phyloP scores from a whole-genome alignment of 140 eudicot genomes.

The Erigeron philadelphicus region DNA sequence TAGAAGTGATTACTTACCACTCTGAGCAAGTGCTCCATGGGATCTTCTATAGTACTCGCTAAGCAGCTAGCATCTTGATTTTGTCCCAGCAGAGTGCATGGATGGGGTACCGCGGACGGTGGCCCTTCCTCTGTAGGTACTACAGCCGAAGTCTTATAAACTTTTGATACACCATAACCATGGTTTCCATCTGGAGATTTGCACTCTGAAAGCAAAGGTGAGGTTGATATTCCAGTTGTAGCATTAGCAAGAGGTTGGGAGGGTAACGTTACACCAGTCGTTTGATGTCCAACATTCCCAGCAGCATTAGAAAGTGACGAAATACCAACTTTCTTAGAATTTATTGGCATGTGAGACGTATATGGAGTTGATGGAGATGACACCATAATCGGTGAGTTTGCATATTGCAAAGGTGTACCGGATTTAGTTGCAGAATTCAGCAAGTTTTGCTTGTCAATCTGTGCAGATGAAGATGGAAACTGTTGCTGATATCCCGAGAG shows the following conservation, averaged over 20 bases:
- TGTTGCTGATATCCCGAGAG: neutral
- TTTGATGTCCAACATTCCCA: slow-evolving; percentile 48
- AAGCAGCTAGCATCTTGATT: no score
- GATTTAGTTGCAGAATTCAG: slow-evolving; percentile 40
- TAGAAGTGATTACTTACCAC: slow-evolving; percentile 49
- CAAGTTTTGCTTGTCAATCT: slow-evolving; percentile 47
- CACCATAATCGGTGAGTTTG: slow-evolving; percentile 48
- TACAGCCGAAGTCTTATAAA: slow-evolving; percentile 43
- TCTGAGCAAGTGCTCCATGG: slow-evolving; percentile 69
- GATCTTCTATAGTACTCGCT: slow-evolving; percentile 53
- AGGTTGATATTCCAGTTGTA: slow-evolving; percentile 84
- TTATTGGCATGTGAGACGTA: slow-evolving; percentile 64
- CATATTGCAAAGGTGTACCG: slow-evolving; percentile 57
- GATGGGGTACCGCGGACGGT: no score
- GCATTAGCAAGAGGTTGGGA: slow-evolving; percentile 64
- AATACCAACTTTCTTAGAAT: slow-evolving; percentile 54
- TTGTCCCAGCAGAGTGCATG: no score
- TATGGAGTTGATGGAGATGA: slow-evolving; percentile 71
- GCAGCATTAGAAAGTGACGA: slow-evolving; percentile 47
- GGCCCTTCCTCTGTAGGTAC: no score
- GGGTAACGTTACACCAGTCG: slow-evolving; percentile 32
- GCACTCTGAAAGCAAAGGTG: slow-evolving; percentile 81
- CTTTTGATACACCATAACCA: slow-evolving; percentile 35
- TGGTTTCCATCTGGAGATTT: slow-evolving; percentile 58
- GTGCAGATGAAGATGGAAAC: slow-evolving; percentile 48